A percentile compares a stretch with the other conserved stretches of the same genome.
These are phyloP conservation scores for Primulina huaijiensis DNA, from an alignment of 257 asterid genomes.

Conservation along the genomic window DNA sequence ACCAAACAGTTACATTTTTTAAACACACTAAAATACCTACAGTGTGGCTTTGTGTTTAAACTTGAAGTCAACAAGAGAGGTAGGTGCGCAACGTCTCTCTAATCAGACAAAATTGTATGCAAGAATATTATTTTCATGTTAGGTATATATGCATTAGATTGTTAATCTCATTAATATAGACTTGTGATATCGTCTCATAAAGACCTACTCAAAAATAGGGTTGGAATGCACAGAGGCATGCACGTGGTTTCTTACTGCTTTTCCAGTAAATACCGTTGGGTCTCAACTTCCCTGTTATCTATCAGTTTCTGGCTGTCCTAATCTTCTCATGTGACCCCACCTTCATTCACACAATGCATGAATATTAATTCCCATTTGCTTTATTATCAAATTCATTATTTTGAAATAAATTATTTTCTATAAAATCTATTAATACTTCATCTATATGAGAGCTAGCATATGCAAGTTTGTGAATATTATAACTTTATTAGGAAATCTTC, in stretches of 20 bases:
- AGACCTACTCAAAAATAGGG: no score
- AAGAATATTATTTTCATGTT: no score
- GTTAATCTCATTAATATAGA: no score
- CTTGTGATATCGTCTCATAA: no score
- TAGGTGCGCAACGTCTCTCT: neutral
- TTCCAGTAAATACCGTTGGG: constrained; percentile 71
- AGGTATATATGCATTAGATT: no score
- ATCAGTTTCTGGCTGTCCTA: constrained; percentile 87
- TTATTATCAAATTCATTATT: no score
- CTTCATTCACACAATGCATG: constrained; percentile 27
- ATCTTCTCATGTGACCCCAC: constrained; percentile 85
- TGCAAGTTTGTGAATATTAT: no score
- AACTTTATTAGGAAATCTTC: no score
- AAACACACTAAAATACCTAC: neutral
- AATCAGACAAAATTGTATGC: neutral
- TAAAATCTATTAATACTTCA: no score
- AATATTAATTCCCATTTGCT: neutral
- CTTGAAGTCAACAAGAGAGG: no score
- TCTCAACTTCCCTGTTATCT: constrained; percentile 67
- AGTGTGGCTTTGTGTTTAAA: neutral
- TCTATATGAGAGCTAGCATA: no score
- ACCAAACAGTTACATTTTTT: neutral
- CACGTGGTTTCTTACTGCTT: constrained; percentile 80
- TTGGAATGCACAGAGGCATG: constrained; percentile 22
- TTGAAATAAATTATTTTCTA: no score